Evolutionary conservation across 805 yeast genomes (phyloP).

Genomic region (Hanseniaspora vineae): DNA sequence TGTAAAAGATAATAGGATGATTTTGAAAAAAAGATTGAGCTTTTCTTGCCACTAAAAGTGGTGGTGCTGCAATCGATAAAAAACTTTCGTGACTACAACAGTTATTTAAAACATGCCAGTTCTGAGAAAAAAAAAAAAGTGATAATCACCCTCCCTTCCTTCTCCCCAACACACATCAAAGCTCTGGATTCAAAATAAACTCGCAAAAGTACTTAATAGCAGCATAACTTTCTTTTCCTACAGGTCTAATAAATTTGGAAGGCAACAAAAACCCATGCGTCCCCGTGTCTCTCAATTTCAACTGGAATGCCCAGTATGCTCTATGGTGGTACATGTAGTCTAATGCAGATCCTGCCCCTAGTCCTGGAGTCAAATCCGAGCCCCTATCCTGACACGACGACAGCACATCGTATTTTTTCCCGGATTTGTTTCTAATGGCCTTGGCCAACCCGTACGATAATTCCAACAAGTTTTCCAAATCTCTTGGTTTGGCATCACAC

Average conservation of each 20-base stretch:
- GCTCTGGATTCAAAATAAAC: constrained; percentile 33
- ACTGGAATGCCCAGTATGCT: constrained; percentile 75
- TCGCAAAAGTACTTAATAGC: constrained; percentile 56
- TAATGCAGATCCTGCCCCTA: constrained; percentile 69
- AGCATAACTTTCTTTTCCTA: constrained; percentile 60
- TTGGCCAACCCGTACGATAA: constrained; percentile 71
- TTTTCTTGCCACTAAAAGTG: too few relatives aligned
- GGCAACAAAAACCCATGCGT: constrained; percentile 76
- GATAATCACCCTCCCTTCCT: too few relatives aligned
- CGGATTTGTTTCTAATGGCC: constrained; percentile 50
- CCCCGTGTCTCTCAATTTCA: constrained; percentile 73
- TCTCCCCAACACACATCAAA: constrained; percentile 8
- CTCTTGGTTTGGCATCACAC: constrained; percentile 61
- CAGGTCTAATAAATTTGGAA: constrained; percentile 53
- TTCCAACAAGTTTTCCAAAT: constrained; percentile 68
- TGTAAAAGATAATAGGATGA: too few relatives aligned
- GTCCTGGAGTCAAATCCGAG: constrained; percentile 55
- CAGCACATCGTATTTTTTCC: constrained; percentile 53
- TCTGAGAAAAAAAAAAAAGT: too few relatives aligned
- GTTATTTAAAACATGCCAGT: too few relatives aligned
- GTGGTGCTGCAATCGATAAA: too few relatives aligned
- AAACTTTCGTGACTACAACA: too few relatives aligned
- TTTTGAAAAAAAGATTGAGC: too few relatives aligned
- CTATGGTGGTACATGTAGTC: constrained; percentile 76
- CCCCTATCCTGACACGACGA: constrained; percentile 76